A percentile compares a stretch with the other conserved stretches of the same genome.
These are phyloP conservation scores for Gloeostereum incarnatum DNA, from an alignment of 768 basidiomycete genomes.

Conservation along the genomic window DNA sequence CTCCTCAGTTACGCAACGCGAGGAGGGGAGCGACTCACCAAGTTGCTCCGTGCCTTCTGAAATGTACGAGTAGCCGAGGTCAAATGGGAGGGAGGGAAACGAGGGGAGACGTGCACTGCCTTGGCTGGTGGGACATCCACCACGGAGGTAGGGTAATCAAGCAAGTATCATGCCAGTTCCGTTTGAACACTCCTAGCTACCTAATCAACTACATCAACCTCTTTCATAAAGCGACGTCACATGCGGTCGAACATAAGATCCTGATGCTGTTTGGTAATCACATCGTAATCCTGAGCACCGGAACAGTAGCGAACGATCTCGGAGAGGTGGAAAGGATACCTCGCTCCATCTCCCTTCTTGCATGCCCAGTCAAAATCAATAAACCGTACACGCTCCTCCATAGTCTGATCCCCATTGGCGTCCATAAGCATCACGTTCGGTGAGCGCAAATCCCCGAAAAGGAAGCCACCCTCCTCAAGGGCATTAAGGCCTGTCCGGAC, in stretches of 20 bases:
- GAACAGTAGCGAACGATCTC: background rate
- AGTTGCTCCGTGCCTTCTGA: too few relatives aligned
- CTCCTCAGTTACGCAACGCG: too few relatives aligned
- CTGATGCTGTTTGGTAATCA: constrained; percentile 1
- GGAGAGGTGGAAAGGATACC: constrained; percentile 4
- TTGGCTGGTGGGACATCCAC: too few relatives aligned
- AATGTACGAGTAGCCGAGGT: too few relatives aligned
- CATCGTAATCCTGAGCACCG: constrained; percentile 1
- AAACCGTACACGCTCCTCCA: constrained; percentile 1
- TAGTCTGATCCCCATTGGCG: background rate
- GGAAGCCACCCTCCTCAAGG: background rate
- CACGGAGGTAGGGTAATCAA: too few relatives aligned
- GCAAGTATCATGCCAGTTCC: too few relatives aligned
- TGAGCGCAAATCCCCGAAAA: constrained; percentile 3
- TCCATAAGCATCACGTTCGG: constrained; percentile 4
- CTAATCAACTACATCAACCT: too few relatives aligned
- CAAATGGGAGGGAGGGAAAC: too few relatives aligned
- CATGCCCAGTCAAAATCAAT: constrained; percentile 5
- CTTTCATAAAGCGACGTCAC: too few relatives aligned
- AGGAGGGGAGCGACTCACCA: too few relatives aligned
- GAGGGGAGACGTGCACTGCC: too few relatives aligned
- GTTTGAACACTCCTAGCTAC: too few relatives aligned
- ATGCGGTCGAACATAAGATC: constrained; percentile 5
- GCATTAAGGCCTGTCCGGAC: background rate
- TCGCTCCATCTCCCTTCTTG: background rate